These are phyloP conservation scores for Henckelia pumila DNA, from an alignment of 257 asterid genomes.

Conservation along the genomic window DNA sequence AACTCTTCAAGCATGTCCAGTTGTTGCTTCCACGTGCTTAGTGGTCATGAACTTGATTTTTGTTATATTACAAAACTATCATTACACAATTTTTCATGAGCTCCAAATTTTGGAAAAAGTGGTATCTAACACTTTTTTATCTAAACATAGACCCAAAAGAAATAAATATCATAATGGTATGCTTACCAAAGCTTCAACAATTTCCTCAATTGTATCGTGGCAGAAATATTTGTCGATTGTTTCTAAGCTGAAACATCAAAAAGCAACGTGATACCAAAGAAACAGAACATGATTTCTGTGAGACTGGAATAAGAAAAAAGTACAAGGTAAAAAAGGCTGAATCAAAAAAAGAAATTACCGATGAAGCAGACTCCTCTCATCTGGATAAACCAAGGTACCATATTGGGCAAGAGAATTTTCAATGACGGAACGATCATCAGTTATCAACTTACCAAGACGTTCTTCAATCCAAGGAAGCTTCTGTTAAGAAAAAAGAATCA, in stretches of 20 bases:
- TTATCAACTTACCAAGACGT: conserved; percentile 77
- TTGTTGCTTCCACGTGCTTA: background rate
- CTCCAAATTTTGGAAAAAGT: background rate
- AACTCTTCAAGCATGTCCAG: background rate
- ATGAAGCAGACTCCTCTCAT: conserved; percentile 57
- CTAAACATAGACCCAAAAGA: background rate
- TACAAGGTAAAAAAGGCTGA: conserved; percentile 1
- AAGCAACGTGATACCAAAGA: conserved; percentile 18
- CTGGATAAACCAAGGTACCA: conserved; percentile 89
- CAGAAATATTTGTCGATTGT: conserved; percentile 68
- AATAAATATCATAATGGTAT: background rate
- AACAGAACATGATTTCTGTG: conserved; percentile 3
- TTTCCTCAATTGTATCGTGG: conserved; percentile 84
- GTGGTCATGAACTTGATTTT: background rate
- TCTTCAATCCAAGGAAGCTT: conserved; percentile 94
- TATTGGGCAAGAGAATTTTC: conserved; percentile 85
- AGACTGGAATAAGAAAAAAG: background rate
- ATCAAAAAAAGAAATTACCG: conserved; percentile 46
- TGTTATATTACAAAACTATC: background rate
- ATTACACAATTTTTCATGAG: background rate
- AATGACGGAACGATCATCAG: conserved; percentile 80
- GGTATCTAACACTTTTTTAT: conserved; percentile 1
- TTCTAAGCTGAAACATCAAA: conserved; percentile 56
- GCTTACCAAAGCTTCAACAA: conserved; percentile 81
- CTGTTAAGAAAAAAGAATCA: conserved; percentile 38